Percentiles rank a stretch among this genome's conserved stretches.
These are phyloP conservation scores for Fusarium luffae DNA, from an alignment of 2,329 filamentous ascomycete genomes.

Conservation along the genomic window DNA sequence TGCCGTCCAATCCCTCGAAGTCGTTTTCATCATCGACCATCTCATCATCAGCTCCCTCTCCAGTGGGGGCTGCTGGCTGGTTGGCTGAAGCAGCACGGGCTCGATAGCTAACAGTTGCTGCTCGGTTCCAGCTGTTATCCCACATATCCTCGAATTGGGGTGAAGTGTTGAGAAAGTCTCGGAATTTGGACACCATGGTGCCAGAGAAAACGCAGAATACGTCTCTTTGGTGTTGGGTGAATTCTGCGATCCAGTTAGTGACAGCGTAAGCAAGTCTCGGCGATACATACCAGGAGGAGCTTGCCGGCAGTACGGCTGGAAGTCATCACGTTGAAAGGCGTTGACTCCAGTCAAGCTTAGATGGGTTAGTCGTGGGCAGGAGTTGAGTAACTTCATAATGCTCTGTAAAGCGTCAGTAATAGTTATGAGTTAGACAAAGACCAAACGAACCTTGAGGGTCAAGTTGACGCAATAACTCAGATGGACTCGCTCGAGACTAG, in stretches of 20 bases:
- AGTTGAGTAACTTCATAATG: slow-evolving; percentile 88
- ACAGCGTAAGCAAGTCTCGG: background rate
- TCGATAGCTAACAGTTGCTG: slow-evolving; percentile 11
- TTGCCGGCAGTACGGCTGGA: slow-evolving; percentile 85
- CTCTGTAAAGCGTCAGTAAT: slow-evolving; percentile 66
- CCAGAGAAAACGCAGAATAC: slow-evolving; percentile 99
- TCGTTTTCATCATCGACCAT: slow-evolving; percentile 59
- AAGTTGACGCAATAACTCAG: slow-evolving; percentile 93
- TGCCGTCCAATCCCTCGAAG: slow-evolving; percentile 54
- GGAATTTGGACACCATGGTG: slow-evolving; percentile 79
- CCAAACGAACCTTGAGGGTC: slow-evolving; percentile 75
- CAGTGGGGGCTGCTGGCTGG: slow-evolving; percentile 26
- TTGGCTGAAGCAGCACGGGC: slow-evolving; percentile 13
- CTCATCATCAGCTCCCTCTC: slow-evolving; percentile 56
- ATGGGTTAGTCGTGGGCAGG: slow-evolving; percentile 92
- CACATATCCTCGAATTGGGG: slow-evolving; percentile 60
- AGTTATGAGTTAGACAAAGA: background rate
- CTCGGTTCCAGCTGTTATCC: slow-evolving; percentile 43
- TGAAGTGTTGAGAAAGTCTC: slow-evolving; percentile 77
- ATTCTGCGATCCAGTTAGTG: slow-evolving; percentile 68
- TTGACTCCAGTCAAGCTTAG: slow-evolving; percentile 93
- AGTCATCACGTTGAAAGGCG: slow-evolving; percentile 86
- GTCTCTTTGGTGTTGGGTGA: slow-evolving; percentile 92
- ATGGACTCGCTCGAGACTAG: slow-evolving; percentile 90
- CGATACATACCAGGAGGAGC: slow-evolving; percentile 75